Conservation (phyloP, 139 green algal species). For the Volvox reticuliferus region DNA sequence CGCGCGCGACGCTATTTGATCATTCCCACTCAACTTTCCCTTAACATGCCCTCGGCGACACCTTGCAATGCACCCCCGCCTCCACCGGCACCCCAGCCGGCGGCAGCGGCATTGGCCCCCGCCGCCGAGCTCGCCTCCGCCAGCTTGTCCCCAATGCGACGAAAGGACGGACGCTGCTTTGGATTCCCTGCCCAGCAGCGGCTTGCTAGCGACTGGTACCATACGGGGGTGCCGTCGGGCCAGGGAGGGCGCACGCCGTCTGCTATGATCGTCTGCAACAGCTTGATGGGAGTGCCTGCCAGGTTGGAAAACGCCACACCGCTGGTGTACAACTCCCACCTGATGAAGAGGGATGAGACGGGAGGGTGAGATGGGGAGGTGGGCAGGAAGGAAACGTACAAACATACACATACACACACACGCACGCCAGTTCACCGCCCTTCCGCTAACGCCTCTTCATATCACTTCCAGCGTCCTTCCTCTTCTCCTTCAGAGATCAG, state of each 20-base stretch:
- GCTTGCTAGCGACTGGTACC: slow-evolving; percentile 52
- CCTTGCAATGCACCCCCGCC: not conserved
- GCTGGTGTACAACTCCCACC: slow-evolving; percentile 63
- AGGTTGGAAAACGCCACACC: slow-evolving; percentile 43
- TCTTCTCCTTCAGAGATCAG: not conserved
- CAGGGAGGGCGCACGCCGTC: slow-evolving; percentile 58
- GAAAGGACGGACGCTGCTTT: slow-evolving; percentile 58
- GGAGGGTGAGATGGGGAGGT: not conserved
- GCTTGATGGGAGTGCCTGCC: slow-evolving; percentile 44
- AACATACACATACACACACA: not conserved
- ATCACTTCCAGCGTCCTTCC: not conserved
- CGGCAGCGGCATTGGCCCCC: not conserved
- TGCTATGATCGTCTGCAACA: slow-evolving; percentile 59
- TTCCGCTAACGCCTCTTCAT: not conserved
- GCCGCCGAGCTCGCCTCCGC: not conserved
- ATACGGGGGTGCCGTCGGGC: slow-evolving; percentile 25
- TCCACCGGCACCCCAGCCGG: not conserved
- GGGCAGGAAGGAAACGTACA: not conserved
- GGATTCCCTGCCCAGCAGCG: slow-evolving; percentile 54
- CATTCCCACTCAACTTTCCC: no score
- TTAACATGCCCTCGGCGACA: not conserved
- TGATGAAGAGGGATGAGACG: not conserved
- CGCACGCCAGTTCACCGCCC: no score
- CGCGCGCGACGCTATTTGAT: no score
- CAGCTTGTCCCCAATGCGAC: slow-evolving; percentile 53